Conservation (phyloP, 148 eudicot genomes). For the Bassia scoparia region DNA sequence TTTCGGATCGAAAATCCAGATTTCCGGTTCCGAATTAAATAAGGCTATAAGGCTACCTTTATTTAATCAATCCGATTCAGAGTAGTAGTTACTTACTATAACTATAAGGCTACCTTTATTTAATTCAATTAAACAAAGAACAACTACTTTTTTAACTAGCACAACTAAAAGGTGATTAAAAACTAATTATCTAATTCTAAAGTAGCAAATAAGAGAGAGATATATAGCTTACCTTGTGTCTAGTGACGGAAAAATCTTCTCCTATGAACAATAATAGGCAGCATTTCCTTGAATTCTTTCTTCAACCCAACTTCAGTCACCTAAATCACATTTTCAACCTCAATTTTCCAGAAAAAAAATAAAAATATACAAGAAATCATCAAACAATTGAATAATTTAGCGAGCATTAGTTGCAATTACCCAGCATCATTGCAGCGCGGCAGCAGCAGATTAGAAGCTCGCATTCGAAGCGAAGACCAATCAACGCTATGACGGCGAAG, state of each 20-base stretch:
- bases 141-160: too few relatives aligned
- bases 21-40: too few relatives aligned
- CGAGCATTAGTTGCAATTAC: background rate
- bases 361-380: background rate
- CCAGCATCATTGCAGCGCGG: background rate
- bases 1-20: too few relatives aligned
- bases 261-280: conserved; percentile 25
- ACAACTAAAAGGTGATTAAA: too few relatives aligned
- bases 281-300: conserved; percentile 28
- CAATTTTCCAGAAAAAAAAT: background rate
- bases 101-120: too few relatives aligned
- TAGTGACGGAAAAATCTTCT: conserved; percentile 27
- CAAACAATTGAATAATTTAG: background rate
- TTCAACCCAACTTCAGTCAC: conserved; percentile 23
- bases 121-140: too few relatives aligned
- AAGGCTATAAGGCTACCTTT: too few relatives aligned
- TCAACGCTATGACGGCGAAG: conserved; percentile 30
- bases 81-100: too few relatives aligned
- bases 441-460: conserved; percentile 18
- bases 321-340: conserved; percentile 9
- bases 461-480: conserved; percentile 32
- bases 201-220: too few relatives aligned
- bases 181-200: too few relatives aligned
- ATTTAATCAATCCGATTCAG: too few relatives aligned
- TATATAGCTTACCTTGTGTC: conserved; percentile 22